Conservation (phyloP, 257 asterid species). For the Fraxinus excelsior region DNA sequence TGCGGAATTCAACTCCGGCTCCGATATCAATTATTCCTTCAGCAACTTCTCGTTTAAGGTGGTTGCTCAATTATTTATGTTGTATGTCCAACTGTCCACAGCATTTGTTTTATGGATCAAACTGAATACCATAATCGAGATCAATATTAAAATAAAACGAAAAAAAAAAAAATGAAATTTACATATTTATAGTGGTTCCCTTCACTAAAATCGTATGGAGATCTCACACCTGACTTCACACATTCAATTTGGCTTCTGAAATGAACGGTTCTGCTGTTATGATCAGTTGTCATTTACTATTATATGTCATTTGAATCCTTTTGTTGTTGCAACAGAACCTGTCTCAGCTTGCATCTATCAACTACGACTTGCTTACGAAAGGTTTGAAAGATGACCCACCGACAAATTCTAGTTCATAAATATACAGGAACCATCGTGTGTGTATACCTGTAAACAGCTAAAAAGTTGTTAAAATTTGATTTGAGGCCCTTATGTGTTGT, state of each 20-base stretch:
- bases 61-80: not conserved
- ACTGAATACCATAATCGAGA: too few species aligned
- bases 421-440: not conserved
- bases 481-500: too few species aligned
- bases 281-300: not conserved
- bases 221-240: too few species aligned
- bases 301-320: too few species aligned
- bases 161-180: too few species aligned
- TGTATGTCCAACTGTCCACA: not conserved
- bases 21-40: slow-evolving; percentile 77
- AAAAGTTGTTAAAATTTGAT: too few species aligned
- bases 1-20: slow-evolving; percentile 67
- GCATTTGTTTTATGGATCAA: not conserved
- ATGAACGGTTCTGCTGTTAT: too few species aligned
- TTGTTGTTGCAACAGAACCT: slow-evolving; percentile 57
- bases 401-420: slow-evolving; percentile 50
- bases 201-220: too few species aligned
- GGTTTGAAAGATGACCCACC: slow-evolving; percentile 84
- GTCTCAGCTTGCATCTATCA: slow-evolving; percentile 92
- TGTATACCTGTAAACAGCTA: too few species aligned
- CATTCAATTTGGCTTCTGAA: too few species aligned
- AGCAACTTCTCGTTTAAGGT: slow-evolving; percentile 99
- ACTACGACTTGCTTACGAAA: slow-evolving; percentile 83
- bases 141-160: too few species aligned
- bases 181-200: too few species aligned